phyloP scores from a whole-genome alignment of 306 rosid genomes.

The Quercus parvula region DNA sequence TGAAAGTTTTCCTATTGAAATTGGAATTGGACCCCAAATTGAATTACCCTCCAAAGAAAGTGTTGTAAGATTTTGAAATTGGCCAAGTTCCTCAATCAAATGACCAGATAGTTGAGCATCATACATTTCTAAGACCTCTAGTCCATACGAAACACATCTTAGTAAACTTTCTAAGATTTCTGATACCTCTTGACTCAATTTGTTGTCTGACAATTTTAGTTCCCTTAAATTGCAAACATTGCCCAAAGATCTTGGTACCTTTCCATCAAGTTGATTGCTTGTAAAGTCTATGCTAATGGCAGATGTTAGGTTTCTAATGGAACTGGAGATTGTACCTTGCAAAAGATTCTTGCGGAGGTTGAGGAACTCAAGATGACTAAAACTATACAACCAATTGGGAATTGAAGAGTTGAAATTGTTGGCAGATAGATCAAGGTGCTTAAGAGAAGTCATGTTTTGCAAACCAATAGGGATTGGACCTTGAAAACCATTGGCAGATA shows the following conservation, averaged over 20 bases:
- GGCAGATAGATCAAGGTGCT: not conserved
- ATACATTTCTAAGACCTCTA: conserved; percentile 1
- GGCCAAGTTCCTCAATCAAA: not conserved
- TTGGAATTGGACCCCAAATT: not conserved
- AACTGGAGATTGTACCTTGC: conserved; percentile 2
- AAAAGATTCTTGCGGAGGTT: not conserved
- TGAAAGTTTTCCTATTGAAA: conserved; percentile 2
- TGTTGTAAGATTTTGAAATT: not conserved
- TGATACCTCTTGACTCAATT: too few species aligned
- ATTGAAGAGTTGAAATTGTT: conserved; percentile 5
- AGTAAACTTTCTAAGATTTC: too few species aligned
- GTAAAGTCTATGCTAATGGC: not conserved
- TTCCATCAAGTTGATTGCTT: not conserved
- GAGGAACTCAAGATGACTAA: not conserved
- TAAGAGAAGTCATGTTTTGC: conserved; percentile 20
- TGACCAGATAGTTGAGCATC: not conserved
- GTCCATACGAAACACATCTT: too few species aligned
- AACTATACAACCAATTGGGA: conserved; percentile 16
- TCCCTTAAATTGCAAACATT: not conserved
- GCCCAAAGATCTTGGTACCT: not conserved
- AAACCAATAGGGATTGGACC: conserved; percentile 19
- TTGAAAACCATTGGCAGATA: not conserved
- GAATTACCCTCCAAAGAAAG: conserved; percentile 2
- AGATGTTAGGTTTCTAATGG: conserved; percentile 1
- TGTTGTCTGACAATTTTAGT: too few species aligned